phyloP scores from a whole-genome alignment of 257 asterid species.

The Gentiana straminea region DNA sequence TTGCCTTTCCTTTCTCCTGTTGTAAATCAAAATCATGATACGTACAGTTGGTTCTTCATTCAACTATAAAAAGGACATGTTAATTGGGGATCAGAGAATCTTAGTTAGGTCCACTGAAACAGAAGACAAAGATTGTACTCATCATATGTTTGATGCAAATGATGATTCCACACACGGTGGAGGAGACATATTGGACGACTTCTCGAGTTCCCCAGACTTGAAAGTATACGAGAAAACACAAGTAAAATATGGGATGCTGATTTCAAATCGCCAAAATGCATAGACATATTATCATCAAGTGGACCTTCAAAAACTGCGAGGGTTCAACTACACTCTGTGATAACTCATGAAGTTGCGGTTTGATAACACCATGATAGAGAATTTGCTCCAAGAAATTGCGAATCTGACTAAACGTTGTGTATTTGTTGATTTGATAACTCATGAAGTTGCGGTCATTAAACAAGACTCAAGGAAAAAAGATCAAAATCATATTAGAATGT shows the following conservation, averaged over 20 bases:
- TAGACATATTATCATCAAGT: conserved; percentile 31
- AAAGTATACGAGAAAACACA: conserved; percentile 30
- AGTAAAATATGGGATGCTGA: conserved; percentile 30
- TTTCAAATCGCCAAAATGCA: conserved; percentile 30
- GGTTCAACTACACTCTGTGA: conserved; percentile 22
- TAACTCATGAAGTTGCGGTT: conserved; percentile 6
- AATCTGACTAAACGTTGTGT: no score
- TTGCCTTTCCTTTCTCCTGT: conserved; percentile 45
- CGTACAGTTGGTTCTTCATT: conserved; percentile 7
- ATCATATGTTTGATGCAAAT: conserved; percentile 16
- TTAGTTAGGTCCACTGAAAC: conserved; percentile 23
- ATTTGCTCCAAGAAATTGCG: no score
- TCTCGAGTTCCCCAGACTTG: conserved; percentile 24
- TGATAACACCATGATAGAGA: no score
- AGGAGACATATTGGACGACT: conserved; percentile 16
- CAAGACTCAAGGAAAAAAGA: no score
- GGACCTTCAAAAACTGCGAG: conserved; percentile 27
- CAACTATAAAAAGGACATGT: conserved; percentile 14
- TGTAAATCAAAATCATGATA: conserved; percentile 24
- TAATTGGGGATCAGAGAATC: conserved; percentile 23
- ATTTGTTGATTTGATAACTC: no score
- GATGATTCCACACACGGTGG: conserved; percentile 16
- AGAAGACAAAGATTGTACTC: conserved; percentile 15
- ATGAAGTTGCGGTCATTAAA: no score
- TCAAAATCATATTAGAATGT: no score